phyloP scores from a whole-genome alignment of 345 rosid species.

The Nasturtium officinale region DNA sequence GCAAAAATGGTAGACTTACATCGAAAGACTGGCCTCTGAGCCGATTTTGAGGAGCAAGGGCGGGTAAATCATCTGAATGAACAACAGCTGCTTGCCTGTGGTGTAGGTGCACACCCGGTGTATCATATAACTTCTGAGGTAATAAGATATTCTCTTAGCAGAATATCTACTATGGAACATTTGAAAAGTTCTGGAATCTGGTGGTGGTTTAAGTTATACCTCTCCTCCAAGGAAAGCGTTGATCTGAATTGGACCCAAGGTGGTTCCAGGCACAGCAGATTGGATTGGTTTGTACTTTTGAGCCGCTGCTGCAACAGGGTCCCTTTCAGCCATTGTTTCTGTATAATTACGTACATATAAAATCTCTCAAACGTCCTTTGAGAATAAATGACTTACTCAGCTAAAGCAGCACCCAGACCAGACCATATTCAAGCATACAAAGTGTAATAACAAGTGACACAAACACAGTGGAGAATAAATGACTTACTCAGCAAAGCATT shows the following conservation, averaged over 20 bases:
- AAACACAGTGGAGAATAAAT: slow-evolving; percentile 12
- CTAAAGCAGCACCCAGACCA: slow-evolving; percentile 7
- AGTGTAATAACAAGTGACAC: background rate
- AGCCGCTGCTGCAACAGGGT: slow-evolving; percentile 93
- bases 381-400: too few relatives aligned
- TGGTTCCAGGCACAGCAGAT: slow-evolving; percentile 98
- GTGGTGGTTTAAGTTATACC: slow-evolving; percentile 50
- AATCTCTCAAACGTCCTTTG: background rate
- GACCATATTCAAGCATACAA: background rate
- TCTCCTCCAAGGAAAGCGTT: slow-evolving; percentile 91
- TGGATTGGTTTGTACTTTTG: slow-evolving; percentile 85
- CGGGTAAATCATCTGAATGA: slow-evolving; percentile 84
- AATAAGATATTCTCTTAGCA: slow-evolving; percentile 21
- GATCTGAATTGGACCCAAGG: slow-evolving; percentile 92
- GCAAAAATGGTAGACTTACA: slow-evolving; percentile 45
- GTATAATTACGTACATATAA: slow-evolving; percentile 16
- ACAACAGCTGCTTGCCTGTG: slow-evolving; percentile 98
- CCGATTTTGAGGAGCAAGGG: slow-evolving; percentile 89
- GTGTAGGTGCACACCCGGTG: slow-evolving; percentile 96
- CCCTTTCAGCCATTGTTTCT: slow-evolving; percentile 83
- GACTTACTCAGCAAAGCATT: slow-evolving; percentile 86
- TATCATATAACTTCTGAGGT: slow-evolving; percentile 76
- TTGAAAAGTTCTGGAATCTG: background rate
- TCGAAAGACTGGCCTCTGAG: slow-evolving; percentile 76
- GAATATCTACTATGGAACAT: background rate